Percentiles rank a stretch among this genome's conserved stretches.
Conservation (phyloP, 2,329 filamentous ascomycete species). For the Venturia pyrina region DNA sequence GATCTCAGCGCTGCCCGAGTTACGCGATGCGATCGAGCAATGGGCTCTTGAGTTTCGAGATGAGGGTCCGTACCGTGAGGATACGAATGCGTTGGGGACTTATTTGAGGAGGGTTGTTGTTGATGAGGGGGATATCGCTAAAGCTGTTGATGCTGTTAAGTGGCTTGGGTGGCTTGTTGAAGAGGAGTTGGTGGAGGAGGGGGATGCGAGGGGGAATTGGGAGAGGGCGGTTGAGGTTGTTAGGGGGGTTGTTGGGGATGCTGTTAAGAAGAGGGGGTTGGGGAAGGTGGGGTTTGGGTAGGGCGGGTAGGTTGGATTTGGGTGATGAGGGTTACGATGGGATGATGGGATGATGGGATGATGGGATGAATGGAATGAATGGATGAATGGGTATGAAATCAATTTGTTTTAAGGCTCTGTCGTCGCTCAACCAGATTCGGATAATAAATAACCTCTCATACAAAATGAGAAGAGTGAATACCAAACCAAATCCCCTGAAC, state of each 20-base stretch:
- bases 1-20: constrained; percentile 47
- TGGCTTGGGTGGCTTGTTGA: constrained; percentile 46
- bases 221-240: constrained; percentile 2
- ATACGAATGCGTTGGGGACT: constrained; percentile 62
- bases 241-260: constrained; percentile 28
- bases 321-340: not conserved
- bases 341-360: not conserved
- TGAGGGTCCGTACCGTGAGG: constrained; percentile 69
- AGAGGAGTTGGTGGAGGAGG: constrained; percentile 17
- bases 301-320: not conserved
- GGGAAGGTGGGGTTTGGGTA: constrained; percentile 33
- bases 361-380: not conserved
- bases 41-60: constrained; percentile 66
- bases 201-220: constrained; percentile 11
- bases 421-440: too few relatives aligned
- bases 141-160: constrained; percentile 57
- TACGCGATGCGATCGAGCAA: constrained; percentile 62
- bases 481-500: too few relatives aligned
- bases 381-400: too few relatives aligned
- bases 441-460: too few relatives aligned
- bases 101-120: constrained; percentile 64
- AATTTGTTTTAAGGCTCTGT: too few relatives aligned
- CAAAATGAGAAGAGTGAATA: too few relatives aligned
- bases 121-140: constrained; percentile 69
- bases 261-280: constrained; percentile 34